A percentile compares a stretch with the other conserved stretches of the same genome.
Evolutionary conservation across 495 filamentous ascomycete species (phyloP).

Genomic region (Clavariopsis aquatica): DNA sequence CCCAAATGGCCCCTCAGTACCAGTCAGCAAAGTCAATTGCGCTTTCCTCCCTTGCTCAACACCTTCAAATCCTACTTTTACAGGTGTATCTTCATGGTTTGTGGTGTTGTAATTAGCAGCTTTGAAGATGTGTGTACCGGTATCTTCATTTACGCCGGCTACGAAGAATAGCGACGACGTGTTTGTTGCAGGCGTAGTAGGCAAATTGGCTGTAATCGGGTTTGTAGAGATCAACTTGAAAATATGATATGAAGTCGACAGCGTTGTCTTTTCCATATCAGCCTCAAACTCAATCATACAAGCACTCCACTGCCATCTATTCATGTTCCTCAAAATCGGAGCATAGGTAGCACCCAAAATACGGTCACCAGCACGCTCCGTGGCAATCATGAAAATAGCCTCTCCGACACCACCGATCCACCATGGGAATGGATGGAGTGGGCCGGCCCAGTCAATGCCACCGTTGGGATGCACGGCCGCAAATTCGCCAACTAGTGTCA

Average conservation of each 20-base stretch:
- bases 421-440: conserved; percentile 30
- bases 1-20: conserved; percentile 12
- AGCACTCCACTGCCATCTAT: conserved; percentile 52
- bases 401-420: conserved; percentile 40
- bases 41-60: conserved; percentile 16
- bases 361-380: conserved; percentile 43
- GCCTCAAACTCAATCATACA: conserved; percentile 52
- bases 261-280: conserved; percentile 47
- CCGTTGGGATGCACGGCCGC: conserved; percentile 34
- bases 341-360: conserved; percentile 45
- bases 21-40: conserved; percentile 25
- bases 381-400: conserved; percentile 39
- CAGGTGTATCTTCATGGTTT: conserved; percentile 17
- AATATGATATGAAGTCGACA: conserved; percentile 48
- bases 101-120: conserved; percentile 33
- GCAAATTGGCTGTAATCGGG: conserved; percentile 47
- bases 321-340: conserved; percentile 53
- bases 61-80: conserved; percentile 23
- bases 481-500: conserved; percentile 40
- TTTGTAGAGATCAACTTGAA: conserved; percentile 49
- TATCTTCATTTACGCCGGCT: conserved; percentile 17
- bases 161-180: conserved; percentile 22
- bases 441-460: conserved; percentile 30
- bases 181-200: conserved; percentile 32
- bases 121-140: conserved; percentile 11